Conservation (phyloP, 371 early-diverging fungal genomes). For the Nematocida homosporus region DNA sequence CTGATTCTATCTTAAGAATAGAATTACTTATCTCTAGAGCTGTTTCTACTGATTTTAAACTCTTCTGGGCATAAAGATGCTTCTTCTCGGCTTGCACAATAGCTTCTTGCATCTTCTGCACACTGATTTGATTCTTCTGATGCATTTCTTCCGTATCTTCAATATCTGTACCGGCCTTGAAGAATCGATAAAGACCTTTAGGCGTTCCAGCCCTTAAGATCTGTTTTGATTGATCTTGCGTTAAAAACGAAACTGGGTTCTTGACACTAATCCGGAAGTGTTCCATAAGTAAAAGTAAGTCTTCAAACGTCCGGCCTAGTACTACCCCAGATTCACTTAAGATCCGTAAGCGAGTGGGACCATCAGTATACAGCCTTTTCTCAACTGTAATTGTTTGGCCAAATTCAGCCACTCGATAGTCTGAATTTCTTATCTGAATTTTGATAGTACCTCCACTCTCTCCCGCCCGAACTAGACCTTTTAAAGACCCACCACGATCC, state of each 20-base stretch:
- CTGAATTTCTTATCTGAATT: conserved; percentile 44
- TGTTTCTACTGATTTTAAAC: conserved; percentile 27
- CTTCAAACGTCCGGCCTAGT: conserved; percentile 53
- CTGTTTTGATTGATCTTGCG: conserved; percentile 67
- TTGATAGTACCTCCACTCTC: conserved; percentile 48
- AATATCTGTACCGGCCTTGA: conserved; percentile 67
- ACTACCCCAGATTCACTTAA: conserved; percentile 31
- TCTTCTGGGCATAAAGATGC: conserved; percentile 31
- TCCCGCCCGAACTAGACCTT: conserved; percentile 63
- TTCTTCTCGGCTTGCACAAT: neutral
- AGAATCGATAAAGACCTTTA: conserved; percentile 62
- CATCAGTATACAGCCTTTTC: conserved; percentile 53
- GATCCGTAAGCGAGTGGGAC: conserved; percentile 38
- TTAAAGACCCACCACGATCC: conserved; percentile 64
- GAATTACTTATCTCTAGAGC: conserved; percentile 17
- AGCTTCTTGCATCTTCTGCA: conserved; percentile 44
- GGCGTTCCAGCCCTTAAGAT: conserved; percentile 60
- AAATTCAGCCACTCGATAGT: conserved; percentile 47
- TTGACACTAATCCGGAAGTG: conserved; percentile 58
- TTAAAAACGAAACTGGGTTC: conserved; percentile 68
- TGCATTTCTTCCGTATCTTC: conserved; percentile 57
- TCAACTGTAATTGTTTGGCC: conserved; percentile 59
- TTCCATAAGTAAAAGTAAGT: conserved; percentile 61
- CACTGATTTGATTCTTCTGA: conserved; percentile 42
- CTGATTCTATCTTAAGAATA: conserved; percentile 24